Evolutionary conservation across 805 yeast genomes (phyloP).

Genomic region (Peterozyma toletana): DNA sequence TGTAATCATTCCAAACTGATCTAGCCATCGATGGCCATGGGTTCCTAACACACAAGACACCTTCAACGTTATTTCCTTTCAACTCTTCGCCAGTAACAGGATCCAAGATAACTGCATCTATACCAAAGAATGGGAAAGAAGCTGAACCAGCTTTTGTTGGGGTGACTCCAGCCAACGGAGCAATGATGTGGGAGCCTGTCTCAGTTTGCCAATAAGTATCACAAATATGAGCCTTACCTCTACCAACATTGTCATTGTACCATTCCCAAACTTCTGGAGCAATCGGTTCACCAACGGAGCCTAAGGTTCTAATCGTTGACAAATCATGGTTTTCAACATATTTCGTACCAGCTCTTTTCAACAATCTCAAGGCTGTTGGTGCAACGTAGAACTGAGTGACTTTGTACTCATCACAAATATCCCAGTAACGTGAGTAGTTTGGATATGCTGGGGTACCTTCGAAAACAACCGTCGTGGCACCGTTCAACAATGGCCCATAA

Average conservation of each 20-base stretch:
- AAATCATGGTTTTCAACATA: slow-evolving; percentile 57
- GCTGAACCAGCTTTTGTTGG: slow-evolving; percentile 86
- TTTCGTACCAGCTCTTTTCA: slow-evolving; percentile 67
- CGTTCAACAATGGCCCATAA: slow-evolving; percentile 72
- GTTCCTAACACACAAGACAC: slow-evolving; percentile 64
- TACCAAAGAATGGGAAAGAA: slow-evolving; percentile 79
- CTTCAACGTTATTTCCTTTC: slow-evolving; percentile 66
- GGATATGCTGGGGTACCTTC: slow-evolving; percentile 90
- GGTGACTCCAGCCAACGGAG: slow-evolving; percentile 70
- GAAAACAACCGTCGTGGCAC: slow-evolving; percentile 73
- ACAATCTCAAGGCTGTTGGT: slow-evolving; percentile 73
- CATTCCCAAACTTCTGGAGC: slow-evolving; percentile 86
- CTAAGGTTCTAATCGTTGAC: slow-evolving; percentile 59
- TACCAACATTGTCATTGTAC: slow-evolving; percentile 70
- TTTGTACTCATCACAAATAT: slow-evolving; percentile 61
- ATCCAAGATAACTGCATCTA: slow-evolving; percentile 65
- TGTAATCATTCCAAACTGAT: slow-evolving; percentile 72
- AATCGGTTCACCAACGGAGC: slow-evolving; percentile 84
- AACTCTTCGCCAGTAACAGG: slow-evolving; percentile 69
- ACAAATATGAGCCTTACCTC: slow-evolving; percentile 60
- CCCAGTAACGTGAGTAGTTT: slow-evolving; percentile 73
- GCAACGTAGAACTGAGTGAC: slow-evolving; percentile 81
- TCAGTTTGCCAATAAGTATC: slow-evolving; percentile 93
- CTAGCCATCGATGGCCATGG: slow-evolving; percentile 88
- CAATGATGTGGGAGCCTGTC: slow-evolving; percentile 72